Base-by-base conservation (phyloP, 169 alveolate genomes). In the Perkinsus olseni region DNA sequence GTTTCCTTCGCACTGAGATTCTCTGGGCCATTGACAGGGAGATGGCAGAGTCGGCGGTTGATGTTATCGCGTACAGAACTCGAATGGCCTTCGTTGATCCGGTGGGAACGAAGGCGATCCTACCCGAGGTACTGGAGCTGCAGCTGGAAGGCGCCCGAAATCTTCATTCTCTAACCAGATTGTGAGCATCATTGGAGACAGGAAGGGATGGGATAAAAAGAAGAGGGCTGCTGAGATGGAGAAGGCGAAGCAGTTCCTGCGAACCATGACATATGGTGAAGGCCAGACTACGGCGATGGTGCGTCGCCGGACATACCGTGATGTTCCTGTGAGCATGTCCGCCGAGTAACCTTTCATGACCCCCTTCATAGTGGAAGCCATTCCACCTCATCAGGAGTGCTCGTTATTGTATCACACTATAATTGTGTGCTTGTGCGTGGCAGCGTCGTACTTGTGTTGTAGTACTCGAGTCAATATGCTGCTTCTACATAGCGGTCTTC, bases 11-110 rank as follows among this genome's bases (percentile, higher is more conserved):
- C 0, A 62, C 82, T 13, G 82, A 62, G 31, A 4, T 62, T 4
- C 82, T 62, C 13, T 8, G 13, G 82, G 82, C 82, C 1, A 1
- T 8, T 62, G 82, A 62, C 31, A 95, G 31, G 17, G 98, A 96
- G 92, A 93, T 95, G 92, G 98, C 97, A 38, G 93, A 95, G 91
- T 95, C 97, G 39, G 95, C 96, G 40, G 93, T 95, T n/a, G 98
- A 96, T 93, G 95, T 96, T n/a, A 92, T 96, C 93, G 98, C 97
- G 6, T 92, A 97, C 48, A 94, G 98, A 34, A 94, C 96, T 38
- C 94, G 97, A 31, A 92, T 96, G 97, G 97, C 97, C 13, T 96
- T 96, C 93, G 92, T 94, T 31, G 97, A 96, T 93, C 92, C 95
- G 11, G 74, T 94, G 39, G 96, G 93, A 38, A 96, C 97, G 0